Evolutionary conservation across 108 stramenopile species (phyloP).

Genomic region (Fistulifera pelliculosa): DNA sequence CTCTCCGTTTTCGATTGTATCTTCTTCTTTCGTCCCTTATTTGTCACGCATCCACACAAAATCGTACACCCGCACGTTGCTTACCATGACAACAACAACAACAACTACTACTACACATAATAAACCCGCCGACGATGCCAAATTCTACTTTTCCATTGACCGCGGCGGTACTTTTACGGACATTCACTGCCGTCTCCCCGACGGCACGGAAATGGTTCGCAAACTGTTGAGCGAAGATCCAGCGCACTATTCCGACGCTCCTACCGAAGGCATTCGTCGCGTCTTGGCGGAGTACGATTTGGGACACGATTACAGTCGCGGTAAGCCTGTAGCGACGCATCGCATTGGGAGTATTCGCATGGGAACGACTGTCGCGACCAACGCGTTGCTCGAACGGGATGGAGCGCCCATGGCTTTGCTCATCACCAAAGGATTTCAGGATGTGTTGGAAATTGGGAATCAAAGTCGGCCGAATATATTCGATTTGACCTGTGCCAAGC

Average conservation of each 20-base stretch:
- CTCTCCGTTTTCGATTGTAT: no score
- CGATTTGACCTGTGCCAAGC: slow-evolving; percentile 62
- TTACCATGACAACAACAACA: no score
- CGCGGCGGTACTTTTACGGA: slow-evolving; percentile 98
- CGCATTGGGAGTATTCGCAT: slow-evolving; percentile 86
- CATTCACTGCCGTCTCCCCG: slow-evolving; percentile 65
- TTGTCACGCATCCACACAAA: no score
- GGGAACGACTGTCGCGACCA: slow-evolving; percentile 96
- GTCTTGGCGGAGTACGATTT: slow-evolving; percentile 76
- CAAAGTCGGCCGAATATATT: slow-evolving; percentile 90
- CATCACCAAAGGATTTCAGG: slow-evolving; percentile 87
- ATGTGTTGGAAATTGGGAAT: slow-evolving; percentile 91
- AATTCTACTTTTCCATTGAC: slow-evolving; percentile 90
- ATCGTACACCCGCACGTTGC: no score
- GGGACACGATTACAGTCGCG: slow-evolving; percentile 48
- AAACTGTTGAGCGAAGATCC: slow-evolving; percentile 95
- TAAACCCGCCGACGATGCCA: slow-evolving; percentile 39
- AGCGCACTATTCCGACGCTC: slow-evolving; percentile 90
- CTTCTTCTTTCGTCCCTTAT: no score
- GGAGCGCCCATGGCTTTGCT: slow-evolving; percentile 87
- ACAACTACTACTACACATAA: not conserved
- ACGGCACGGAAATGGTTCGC: slow-evolving; percentile 52
- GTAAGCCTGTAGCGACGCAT: slow-evolving; percentile 45
- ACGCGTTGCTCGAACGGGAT: slow-evolving; percentile 92
- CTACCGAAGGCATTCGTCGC: slow-evolving; percentile 95